Base-by-base conservation (phyloP, 139 green algal species). In the Haematococcus sp. region DNA sequence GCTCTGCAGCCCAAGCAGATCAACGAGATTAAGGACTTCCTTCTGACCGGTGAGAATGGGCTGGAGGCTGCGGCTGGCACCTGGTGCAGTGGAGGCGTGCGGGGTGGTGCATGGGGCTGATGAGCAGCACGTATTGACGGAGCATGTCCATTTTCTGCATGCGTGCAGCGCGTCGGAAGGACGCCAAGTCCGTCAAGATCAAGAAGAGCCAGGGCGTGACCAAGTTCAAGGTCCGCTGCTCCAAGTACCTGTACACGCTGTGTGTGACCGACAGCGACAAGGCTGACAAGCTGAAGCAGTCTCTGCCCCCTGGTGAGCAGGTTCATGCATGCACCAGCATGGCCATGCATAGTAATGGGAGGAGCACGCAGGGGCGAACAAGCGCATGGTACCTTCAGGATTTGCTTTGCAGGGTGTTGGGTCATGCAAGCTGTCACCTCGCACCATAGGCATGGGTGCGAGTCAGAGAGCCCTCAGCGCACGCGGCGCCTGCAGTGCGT, bases 201-300 rank as follows among this genome's bases (percentile, higher is more conserved):
- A 99, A 99, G 92, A 98, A 98, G 92, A 93, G 84, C 25, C 83
- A 78, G 27, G 76, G 77, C 43, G 83, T 94, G 35, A 98, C 95
- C 81, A 99, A 99, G 93, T 98, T 98, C 93, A 98, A 99, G 91
- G 96, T 99, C 63, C 88, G 96, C 16, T 99, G 96, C 94, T 90
- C 78, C 52, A 91, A 91, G 76, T 98, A 98, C 90, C 88, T 99
- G 54, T 99, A 99, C 91, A 99, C 96, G 19, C 88, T 99, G 33
- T 94, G 89, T 68, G 96, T 99, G 23, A 88, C 88, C 20, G 95
- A 99, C 83, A 80, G 83, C 32, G 95, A 99, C 88, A 99, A 99
- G 89, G 96, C 96, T 35, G 92, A 98, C 80, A 99, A 99, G 93
- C 90, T 99, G 2, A 98, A 98, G 91, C 96, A 99, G 88, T 99